Base-by-base conservation (phyloP, 2,329 filamentous ascomycete genomes). In the Alternaria gansuensis region DNA sequence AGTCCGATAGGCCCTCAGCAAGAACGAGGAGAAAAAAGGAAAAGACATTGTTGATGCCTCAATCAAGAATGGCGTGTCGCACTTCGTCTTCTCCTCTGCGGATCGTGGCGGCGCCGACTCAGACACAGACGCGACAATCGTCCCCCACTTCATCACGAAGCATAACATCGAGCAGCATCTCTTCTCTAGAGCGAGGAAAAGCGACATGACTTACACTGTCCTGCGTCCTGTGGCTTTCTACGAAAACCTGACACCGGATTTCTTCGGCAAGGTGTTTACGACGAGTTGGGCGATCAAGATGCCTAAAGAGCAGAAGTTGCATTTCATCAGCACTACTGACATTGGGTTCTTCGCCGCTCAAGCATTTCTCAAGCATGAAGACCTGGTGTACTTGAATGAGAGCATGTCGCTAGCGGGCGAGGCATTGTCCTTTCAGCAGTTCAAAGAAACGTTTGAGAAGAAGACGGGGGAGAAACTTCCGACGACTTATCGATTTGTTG, bases 121-220 rank as follows among this genome's bases (percentile, higher is more conserved):
- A 11, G 79, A 82, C 63, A 78, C 79, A 2, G 81, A 82, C 44
- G 78, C 82, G 0, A 89, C 87, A 0, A 69, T 79, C 1, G 78
- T 89, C 36, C 84, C 85, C 0, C 87, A 90, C 69, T 90, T 90
- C 68, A 80, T 80, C 57, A 81, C 73, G 67, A 90, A 90, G 71
- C 80, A 85, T 69, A 75, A 81, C 9, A 84, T 89, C 64, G 88
- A 90, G 74, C 76, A 83, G 52, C 80, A 89, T 59, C 82, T 90
- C 9, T 76, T 83, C 21, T 39, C 44, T n/a, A 57, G 54, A 10
- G 31, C 56, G 5, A 44, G 81, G 36, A 75, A 81, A 14, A 73
- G 70, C 8, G 72, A 72, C 5, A 85, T 87, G 84, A 75, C 71
- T 4, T 89, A 83, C 81, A 87, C 84, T 0, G 81, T 89, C 26